phyloP scores from a whole-genome alignment of 495 filamentous ascomycete species.

The Lophium mytilinum region DNA sequence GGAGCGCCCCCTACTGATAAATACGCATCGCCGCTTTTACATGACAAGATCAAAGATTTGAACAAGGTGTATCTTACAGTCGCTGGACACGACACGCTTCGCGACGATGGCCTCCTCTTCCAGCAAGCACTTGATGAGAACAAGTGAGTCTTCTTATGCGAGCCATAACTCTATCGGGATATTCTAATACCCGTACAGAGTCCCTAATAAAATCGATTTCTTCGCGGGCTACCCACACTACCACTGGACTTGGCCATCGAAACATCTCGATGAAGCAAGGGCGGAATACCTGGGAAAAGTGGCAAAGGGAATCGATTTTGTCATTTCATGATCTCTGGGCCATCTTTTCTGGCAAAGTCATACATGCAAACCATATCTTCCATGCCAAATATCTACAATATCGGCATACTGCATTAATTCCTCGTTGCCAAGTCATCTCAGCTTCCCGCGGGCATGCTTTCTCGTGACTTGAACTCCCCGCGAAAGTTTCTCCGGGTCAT shows the following conservation, averaged over 20 bases:
- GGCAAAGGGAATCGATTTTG: constrained; percentile 13
- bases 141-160: constrained; percentile 2
- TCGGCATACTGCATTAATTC: too few species aligned
- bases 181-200: background rate
- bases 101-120: constrained; percentile 20
- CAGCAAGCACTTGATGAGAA: constrained; percentile 18
- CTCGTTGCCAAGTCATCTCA: too few species aligned
- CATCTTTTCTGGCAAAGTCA: too few species aligned
- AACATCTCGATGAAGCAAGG: constrained; percentile 8
- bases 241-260: constrained; percentile 15
- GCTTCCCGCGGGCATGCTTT: too few species aligned
- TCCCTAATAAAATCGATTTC: constrained; percentile 14
- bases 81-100: constrained; percentile 18
- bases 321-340: background rate
- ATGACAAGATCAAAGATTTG: constrained; percentile 14
- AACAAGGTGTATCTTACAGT: constrained; percentile 18
- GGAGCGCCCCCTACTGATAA: constrained; percentile 16
- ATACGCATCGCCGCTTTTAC: constrained; percentile 16
- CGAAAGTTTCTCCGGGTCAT: too few species aligned
- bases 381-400: too few species aligned
- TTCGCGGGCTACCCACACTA: constrained; percentile 19
- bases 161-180: too few species aligned
- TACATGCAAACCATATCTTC: too few species aligned
- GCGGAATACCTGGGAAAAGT: constrained; percentile 10
- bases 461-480: too few species aligned